Percentiles rank a stretch among this genome's conserved stretches.
Conservation (phyloP, 805 yeast species). For the Komagataella mondaviorum region DNA sequence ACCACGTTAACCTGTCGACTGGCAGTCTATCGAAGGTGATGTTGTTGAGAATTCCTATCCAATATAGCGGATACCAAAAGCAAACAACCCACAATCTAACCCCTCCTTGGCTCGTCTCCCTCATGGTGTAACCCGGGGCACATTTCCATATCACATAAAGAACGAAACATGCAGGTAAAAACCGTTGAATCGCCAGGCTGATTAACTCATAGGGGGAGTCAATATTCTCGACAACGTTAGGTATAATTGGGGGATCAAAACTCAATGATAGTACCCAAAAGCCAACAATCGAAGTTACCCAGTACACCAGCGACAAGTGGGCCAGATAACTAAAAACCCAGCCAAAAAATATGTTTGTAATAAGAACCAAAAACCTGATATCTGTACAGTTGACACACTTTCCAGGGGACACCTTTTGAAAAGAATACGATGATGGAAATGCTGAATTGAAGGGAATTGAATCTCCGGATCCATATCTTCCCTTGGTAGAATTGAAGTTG, state of each 20-base stretch:
- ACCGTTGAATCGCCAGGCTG: constrained; percentile 59
- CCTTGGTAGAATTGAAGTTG: constrained; percentile 31
- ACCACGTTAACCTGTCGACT: constrained; percentile 65
- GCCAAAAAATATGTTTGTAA: constrained; percentile 49
- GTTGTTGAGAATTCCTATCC: constrained; percentile 79
- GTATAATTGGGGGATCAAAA: constrained; percentile 65
- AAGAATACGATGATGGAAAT: constrained; percentile 63
- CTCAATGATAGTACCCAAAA: constrained; percentile 74
- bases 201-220: constrained; percentile 46
- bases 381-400: constrained; percentile 63
- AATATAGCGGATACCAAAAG: constrained; percentile 69
- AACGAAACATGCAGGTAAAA: constrained; percentile 64
- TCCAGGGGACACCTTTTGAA: constrained; percentile 26
- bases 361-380: constrained; percentile 43
- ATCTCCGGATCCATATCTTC: constrained; percentile 37
- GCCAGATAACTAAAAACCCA: constrained; percentile 42
- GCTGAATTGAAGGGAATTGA: constrained; percentile 52
- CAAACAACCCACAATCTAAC: constrained; percentile 22
- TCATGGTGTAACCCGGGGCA: constrained; percentile 17
- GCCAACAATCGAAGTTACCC: constrained; percentile 51
- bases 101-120: background rate
- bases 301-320: constrained; percentile 35
- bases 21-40: constrained; percentile 83
- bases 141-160: constrained; percentile 56
- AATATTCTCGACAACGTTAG: constrained; percentile 30